Conservation (phyloP, 305 asterid species). For the Petunia hybrid region DNA sequence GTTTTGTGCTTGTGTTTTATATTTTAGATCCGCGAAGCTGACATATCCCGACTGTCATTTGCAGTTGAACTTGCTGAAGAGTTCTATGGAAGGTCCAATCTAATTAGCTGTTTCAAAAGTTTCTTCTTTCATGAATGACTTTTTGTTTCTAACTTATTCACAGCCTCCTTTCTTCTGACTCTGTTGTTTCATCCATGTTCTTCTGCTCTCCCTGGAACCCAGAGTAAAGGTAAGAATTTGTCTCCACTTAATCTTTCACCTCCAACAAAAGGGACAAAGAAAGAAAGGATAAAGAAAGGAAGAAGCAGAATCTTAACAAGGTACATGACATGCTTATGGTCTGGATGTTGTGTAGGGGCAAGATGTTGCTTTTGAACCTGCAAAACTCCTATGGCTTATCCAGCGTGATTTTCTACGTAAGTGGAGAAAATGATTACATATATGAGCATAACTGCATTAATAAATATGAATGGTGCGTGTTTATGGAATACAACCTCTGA, state of each 20-base stretch:
- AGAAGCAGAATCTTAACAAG: background rate
- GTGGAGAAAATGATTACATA: constrained; percentile 38
- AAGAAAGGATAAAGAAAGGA: constrained; percentile 23
- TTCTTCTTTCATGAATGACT: background rate
- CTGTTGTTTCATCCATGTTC: constrained; percentile 38
- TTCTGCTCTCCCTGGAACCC: constrained; percentile 36
- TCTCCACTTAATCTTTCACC: constrained; percentile 18
- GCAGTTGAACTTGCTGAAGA: constrained; percentile 99
- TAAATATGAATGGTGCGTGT: background rate
- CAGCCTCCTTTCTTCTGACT: constrained; percentile 38
- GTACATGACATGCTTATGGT: constrained; percentile 9
- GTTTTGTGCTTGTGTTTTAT: constrained; percentile 21
- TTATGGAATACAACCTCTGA: background rate
- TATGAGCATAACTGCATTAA: background rate
- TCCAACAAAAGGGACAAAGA: background rate
- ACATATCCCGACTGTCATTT: constrained; percentile 90
- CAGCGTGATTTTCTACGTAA: constrained; percentile 98
- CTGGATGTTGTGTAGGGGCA: constrained; percentile 68
- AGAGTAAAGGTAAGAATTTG: constrained; percentile 84
- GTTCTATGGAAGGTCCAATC: constrained; percentile 85
- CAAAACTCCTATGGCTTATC: constrained; percentile 95
- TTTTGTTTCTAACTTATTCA: constrained; percentile 35
- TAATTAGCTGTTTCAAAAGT: constrained; percentile 14
- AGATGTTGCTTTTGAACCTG: constrained; percentile 97
- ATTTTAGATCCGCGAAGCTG: constrained; percentile 95